Evolutionary conservation across 352 stramenopile species (phyloP), one percentile per base, ranked within the genome.

Genomic region (Thalassiosira livingstoniorum): DNA sequence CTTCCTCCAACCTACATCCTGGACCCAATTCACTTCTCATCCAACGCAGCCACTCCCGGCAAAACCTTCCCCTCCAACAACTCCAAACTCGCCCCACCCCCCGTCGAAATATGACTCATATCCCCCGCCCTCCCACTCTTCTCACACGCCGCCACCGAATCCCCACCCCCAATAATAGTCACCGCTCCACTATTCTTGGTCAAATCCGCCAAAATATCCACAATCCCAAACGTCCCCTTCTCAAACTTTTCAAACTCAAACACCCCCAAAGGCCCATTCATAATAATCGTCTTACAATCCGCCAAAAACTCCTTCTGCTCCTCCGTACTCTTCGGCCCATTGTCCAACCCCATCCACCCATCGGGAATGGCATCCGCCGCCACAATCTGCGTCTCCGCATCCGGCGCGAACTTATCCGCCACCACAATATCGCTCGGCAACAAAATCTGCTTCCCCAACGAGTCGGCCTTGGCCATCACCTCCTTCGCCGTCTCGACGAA

Each of bases 241-340:
- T 91, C 91, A 80, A 99, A 99, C 2, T 42, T 45, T 69, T 99
- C 96, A 75, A 99, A 98, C 92, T 99, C 98, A 89, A 99, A 99
- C 57, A 99, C 98, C 71, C 98, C 98, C 96, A 99, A 99, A 31
- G 98, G 98, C 66, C 98, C 98, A 93, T 99, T 99, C 98, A 98
- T 99, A 68, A 99, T 97, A 67, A 99, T 86, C 35, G 97, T 99
- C 79, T 97, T 96, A 92, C 96, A 98, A 55, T 96, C 90, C 67
- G 90, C 92, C 31, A 99, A 91, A 81, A 96, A 96, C 66, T 92
- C 90, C 82, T 96, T 88, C 78, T 97, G 93, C 34, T 88, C 74
- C 34, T 85, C 74, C 29, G 87, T 94, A 35, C 92, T 92, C 32
- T 93, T 84, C 18, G 94, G 94, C 25, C 94, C 94, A 66, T 95